phyloP scores from a whole-genome alignment of 129 eudicot species.

The Flaveria ramosissima region DNA sequence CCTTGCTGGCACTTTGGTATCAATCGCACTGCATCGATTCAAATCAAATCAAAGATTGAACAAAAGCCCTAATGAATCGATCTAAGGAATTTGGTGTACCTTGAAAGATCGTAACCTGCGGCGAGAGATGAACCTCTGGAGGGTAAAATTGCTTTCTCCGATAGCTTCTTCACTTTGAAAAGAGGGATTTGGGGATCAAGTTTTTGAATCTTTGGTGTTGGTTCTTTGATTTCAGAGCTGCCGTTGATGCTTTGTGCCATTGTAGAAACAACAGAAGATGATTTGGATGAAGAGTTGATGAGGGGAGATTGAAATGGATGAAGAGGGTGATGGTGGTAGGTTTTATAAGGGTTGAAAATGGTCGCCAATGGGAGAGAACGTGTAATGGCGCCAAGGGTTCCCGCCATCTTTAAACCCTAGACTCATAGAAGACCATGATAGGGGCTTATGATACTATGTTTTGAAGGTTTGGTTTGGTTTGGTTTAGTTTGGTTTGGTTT shows the following conservation, averaged over 20 bases:
- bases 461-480: too few species aligned
- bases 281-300: not conserved
- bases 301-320: not conserved
- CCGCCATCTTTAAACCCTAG: slow-evolving; percentile 49
- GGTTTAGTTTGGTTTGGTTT: too few species aligned
- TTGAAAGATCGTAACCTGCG: slow-evolving; percentile 89
- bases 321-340: not conserved
- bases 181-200: slow-evolving; percentile 28
- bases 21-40: slow-evolving; percentile 47
- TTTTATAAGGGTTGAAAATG: slow-evolving; percentile 21
- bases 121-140: slow-evolving; percentile 64
- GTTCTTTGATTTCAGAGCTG: slow-evolving; percentile 53
- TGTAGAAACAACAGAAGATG: not conserved
- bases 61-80: too few species aligned
- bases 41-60: not conserved
- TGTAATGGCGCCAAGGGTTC: slow-evolving; percentile 70
- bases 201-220: slow-evolving; percentile 51
- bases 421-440: not conserved
- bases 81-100: slow-evolving; percentile 24
- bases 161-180: slow-evolving; percentile 63
- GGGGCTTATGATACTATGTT: too few species aligned
- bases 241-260: slow-evolving; percentile 38
- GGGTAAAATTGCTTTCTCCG: slow-evolving; percentile 73
- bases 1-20: slow-evolving; percentile 66
- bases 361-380: not conserved